Evolutionary conservation across 805 yeast species (phyloP), one percentile per base, ranked within the genome.

Genomic region (Barnettozyma pratensis): DNA sequence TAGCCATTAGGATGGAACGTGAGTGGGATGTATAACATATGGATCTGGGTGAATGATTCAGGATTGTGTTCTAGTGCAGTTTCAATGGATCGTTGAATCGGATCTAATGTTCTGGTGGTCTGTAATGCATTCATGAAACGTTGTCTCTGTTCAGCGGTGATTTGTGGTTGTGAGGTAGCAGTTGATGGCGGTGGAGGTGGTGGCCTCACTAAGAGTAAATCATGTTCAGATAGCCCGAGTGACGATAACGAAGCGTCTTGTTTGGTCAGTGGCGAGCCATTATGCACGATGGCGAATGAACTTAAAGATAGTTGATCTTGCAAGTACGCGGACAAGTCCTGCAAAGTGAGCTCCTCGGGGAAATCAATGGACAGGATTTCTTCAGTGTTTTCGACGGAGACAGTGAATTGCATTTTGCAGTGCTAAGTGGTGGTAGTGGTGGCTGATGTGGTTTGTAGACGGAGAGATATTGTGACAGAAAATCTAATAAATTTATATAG

Each of bases 61-160:
- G 99, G 99, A 5, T 92, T 80, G 46, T 83, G 81, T 50, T 91
- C 97, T 63, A 82, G 74, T 0, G 99, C 98, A 54, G 80, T 73
- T 41, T 80, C 39, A 3, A 47, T 37, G n/a, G 50, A 47, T 27
- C 35, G 41, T 31, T 43, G 50, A 10, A 47, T 47, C 12, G 47
- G 50, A 30, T 47, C 45, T 10, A 37, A 8, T 8, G 34, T 31
- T 31, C 11, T 8, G 11, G 34, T 31, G 34, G 34, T 3, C 3
- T 31, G 34, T 11, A 31, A 11, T 31, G 34, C 34, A 11, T 31
- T 31, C 11, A 31, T 8, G 34, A 31, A 31, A 31, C 34, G 34
- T 31, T 31, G 34, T 31, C 34, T 31, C 34, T 31, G 34, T 11
- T 31, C 34, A 8, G 34, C 11, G 11, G 34, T 31, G 34, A 31